Percentiles rank a stretch among this genome's conserved stretches.
Evolutionary conservation across 345 rosid species (phyloP).

Genomic region (Durio zibethinus): DNA sequence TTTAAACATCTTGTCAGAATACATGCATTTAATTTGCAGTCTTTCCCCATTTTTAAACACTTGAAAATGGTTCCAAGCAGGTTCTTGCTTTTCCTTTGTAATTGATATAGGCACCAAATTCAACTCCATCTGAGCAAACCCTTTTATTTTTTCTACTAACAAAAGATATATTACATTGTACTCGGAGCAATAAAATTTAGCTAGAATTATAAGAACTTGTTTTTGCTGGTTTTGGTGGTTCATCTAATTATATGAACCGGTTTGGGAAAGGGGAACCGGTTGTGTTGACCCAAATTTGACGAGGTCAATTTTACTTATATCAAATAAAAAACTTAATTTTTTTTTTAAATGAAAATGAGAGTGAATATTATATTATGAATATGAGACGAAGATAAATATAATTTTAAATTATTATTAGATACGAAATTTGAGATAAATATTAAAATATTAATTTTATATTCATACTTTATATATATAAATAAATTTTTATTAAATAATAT

Average conservation of each 20-base stretch:
- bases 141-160: not conserved
- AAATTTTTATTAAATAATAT: no score
- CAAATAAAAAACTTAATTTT: no score
- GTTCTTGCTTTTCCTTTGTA: slow-evolving; percentile 75
- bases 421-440: no score
- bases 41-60: slow-evolving; percentile 67
- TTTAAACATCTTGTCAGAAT: slow-evolving; percentile 75
- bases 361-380: no score
- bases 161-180: not conserved
- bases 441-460: no score
- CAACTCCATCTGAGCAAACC: slow-evolving; percentile 33
- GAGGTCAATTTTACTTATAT: no score
- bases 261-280: not conserved
- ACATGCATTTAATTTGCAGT: slow-evolving; percentile 70
- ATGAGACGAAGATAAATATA: no score
- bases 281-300: slow-evolving; percentile 2
- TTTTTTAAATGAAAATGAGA: no score
- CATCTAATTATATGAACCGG: not conserved
- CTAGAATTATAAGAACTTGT: not conserved
- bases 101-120: slow-evolving; percentile 55
- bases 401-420: no score
- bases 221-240: not conserved
- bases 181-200: not conserved
- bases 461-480: no score
- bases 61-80: slow-evolving; percentile 89